phyloP scores from a whole-genome alignment of 192 early-diverging fungal genomes.

The Diversispora epigaea region DNA sequence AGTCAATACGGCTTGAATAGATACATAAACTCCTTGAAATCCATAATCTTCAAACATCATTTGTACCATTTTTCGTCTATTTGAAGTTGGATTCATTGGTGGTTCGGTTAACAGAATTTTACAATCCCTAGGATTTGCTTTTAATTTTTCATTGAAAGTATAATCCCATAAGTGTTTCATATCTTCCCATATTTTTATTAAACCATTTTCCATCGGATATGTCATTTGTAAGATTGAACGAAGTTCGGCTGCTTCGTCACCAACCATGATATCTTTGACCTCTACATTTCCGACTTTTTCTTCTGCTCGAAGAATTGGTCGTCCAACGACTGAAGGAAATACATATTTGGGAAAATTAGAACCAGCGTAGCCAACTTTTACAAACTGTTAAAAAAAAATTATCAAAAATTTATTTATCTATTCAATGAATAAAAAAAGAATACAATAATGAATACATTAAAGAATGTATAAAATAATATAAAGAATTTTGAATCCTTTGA shows the following conservation, averaged over 20 bases:
- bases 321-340: conserved; percentile 97
- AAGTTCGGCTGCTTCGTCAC: conserved; percentile 91
- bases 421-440: background rate
- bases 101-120: conserved; percentile 97
- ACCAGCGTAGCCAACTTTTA: conserved; percentile 95
- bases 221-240: conserved; percentile 90
- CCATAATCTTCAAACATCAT: conserved; percentile 98
- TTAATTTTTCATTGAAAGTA: conserved; percentile 91
- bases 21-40: conserved; percentile 89
- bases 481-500: background rate
- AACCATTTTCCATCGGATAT: conserved; percentile 99
- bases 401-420: background rate
- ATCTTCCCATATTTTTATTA: conserved; percentile 97
- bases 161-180: conserved; percentile 98
- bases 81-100: conserved; percentile 90
- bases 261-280: conserved; percentile 96
- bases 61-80: conserved; percentile 90
- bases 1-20: conserved; percentile 96
- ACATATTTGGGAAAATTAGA: conserved; percentile 94
- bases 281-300: conserved; percentile 75
- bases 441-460: background rate
- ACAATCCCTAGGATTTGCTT: conserved; percentile 83
- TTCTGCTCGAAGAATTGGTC: conserved; percentile 96
- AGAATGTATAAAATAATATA: no score
- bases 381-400: conserved; percentile 65